Evolutionary conservation across 768 basidiomycete species (phyloP), one percentile per base, ranked within the genome.

Genomic region (Tulasnella calospora): DNA sequence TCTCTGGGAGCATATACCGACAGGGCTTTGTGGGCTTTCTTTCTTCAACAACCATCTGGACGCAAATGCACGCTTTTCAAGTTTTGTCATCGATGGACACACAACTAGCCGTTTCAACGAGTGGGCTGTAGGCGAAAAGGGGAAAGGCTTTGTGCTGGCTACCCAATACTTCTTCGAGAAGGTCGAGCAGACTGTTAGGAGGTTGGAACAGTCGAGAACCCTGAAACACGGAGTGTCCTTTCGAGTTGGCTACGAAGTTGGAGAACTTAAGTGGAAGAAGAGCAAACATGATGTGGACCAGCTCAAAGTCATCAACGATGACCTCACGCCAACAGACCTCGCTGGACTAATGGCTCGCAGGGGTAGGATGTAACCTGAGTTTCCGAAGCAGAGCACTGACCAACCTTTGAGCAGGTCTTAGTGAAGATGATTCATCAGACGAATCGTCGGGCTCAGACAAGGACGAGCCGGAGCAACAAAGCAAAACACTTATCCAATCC

Each of bases 31-130:
- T 3, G 57, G 27, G 7, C 23, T 61, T 12, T 61, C 57, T 23
- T 61, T 61, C 57, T 61, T 61, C 57, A 61, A 61, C 57, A 30
- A 61, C 8, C 57, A 61, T 23, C 23, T 61, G 89, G 40, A 74
- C 35, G 3, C 23, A 23, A 17, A 40, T 23, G 57, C 27, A 44
- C 15, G 17, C 9, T 44, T 9, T 75, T 36, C 36, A 83, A 80
- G 82, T 73, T 84, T 79, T 1, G 83, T 82, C 41, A 79, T 75
- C 9, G 69, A 78, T 38, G 80, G 81, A n/a, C 57, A 73, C n/a
- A 76, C 79, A 57, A 82, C 80, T 27, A 81, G 79, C 41, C 78
- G 81, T 30, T 74, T 76, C 36, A 81, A 79, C 40, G 71, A 74
- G 19, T 82, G 78, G 78, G 80, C 79, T 23, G 77, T 80, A 13